Percentiles rank a stretch among this genome's conserved stretches.
Conservation (phyloP, 208 protist genomes). For the Angomonas desouzai region DNA sequence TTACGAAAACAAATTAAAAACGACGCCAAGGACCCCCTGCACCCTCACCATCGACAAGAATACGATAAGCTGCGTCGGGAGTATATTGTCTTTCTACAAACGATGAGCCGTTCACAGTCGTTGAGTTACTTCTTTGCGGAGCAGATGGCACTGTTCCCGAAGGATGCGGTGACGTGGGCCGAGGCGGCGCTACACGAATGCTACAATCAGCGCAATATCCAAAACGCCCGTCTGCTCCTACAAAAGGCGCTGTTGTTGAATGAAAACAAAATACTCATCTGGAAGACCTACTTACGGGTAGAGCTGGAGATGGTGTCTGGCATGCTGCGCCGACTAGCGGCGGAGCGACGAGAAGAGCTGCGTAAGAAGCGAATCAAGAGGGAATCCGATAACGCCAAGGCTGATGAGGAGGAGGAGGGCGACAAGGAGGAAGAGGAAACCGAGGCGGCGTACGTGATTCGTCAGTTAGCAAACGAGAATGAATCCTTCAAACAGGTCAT, state of each 20-base stretch:
- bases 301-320: constrained; percentile 68
- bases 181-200: constrained; percentile 77
- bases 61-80: neutral
- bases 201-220: constrained; percentile 47
- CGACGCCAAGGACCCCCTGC: constrained; percentile 17
- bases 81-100: constrained; percentile 50
- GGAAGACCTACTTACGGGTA: constrained; percentile 60
- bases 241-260: constrained; percentile 79
- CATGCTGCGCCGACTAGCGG: constrained; percentile 44
- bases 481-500: constrained; percentile 47
- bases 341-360: constrained; percentile 25
- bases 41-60: neutral
- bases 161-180: constrained; percentile 61
- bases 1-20: constrained; percentile 45
- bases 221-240: constrained; percentile 70
- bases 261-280: constrained; percentile 43
- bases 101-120: constrained; percentile 41
- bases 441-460: constrained; percentile 10
- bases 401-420: constrained; percentile 21
- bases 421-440: constrained; percentile 10
- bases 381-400: neutral
- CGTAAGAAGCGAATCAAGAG: constrained; percentile 13
- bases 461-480: constrained; percentile 54
- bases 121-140: constrained; percentile 75
- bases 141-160: constrained; percentile 65